Evolutionary conservation across 306 rosid species (phyloP).

Genomic region (Castanea mollissima): DNA sequence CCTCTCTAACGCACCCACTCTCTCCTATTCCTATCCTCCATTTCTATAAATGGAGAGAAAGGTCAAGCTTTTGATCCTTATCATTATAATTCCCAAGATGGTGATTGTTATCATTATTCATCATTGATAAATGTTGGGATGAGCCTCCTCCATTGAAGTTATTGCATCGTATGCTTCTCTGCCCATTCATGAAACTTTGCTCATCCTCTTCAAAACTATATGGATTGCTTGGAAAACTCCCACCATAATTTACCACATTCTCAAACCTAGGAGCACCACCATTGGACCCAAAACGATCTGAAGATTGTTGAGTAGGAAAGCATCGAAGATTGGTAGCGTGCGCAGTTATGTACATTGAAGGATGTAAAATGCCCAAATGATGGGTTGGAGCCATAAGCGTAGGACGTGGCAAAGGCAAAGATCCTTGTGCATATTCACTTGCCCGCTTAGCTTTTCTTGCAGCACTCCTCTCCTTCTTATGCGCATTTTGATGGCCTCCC

Average conservation of each 20-base stretch:
- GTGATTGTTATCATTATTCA: slow-evolving; percentile 7
- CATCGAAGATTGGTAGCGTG: slow-evolving; percentile 49
- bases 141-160: slow-evolving; percentile 24
- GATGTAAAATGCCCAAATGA: slow-evolving; percentile 37
- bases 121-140: slow-evolving; percentile 25
- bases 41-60: slow-evolving; percentile 71
- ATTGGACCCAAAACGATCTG: slow-evolving; percentile 40
- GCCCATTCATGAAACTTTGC: slow-evolving; percentile 40
- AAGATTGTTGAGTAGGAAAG: slow-evolving; percentile 36
- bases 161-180: slow-evolving; percentile 34
- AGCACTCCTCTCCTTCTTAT: slow-evolving; percentile 79
- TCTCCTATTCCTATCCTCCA: not conserved
- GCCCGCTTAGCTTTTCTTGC: slow-evolving; percentile 61
- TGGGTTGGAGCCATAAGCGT: slow-evolving; percentile 45
- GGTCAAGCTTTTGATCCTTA: slow-evolving; percentile 61
- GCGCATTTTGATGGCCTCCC: slow-evolving; percentile 95
- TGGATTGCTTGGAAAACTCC: slow-evolving; percentile 25
- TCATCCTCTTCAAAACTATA: slow-evolving; percentile 37
- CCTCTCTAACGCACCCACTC: not conserved
- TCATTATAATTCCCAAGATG: slow-evolving; percentile 30
- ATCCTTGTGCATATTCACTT: slow-evolving; percentile 24
- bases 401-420: slow-evolving; percentile 21
- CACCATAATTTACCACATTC: slow-evolving; percentile 36
- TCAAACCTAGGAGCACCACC: slow-evolving; percentile 49
- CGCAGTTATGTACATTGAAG: slow-evolving; percentile 46